A percentile compares a stretch with the other conserved stretches of the same genome.
Conservation (phyloP, 129 eudicot species). For the carrot (Daucus carota) region DH1_v3.0 NC_030382.2:53241501-53242000, state of each 20-base stretch:
- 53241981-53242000: not conserved
- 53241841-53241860: not conserved
- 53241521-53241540: not conserved
- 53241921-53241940: not conserved
- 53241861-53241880: not conserved
- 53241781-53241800: not conserved
- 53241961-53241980: not conserved
- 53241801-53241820: not conserved
- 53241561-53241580: not conserved
- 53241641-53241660: constrained; percentile 94
- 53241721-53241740: not conserved
- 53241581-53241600: constrained; percentile 82
- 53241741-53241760: not conserved
- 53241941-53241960: not conserved
- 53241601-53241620: constrained; percentile 90
- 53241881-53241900: not conserved
- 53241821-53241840: not conserved
- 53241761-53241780: too few relatives aligned
- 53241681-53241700: not conserved
- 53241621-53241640: constrained; percentile 94
- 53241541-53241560: not conserved
- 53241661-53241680: constrained; percentile 30
- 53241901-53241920: not conserved
- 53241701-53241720: not conserved
- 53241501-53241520: not conserved